Evolutionary conservation across 805 yeast species (phyloP).

Genomic region (Hanseniaspora clermontiae): DNA sequence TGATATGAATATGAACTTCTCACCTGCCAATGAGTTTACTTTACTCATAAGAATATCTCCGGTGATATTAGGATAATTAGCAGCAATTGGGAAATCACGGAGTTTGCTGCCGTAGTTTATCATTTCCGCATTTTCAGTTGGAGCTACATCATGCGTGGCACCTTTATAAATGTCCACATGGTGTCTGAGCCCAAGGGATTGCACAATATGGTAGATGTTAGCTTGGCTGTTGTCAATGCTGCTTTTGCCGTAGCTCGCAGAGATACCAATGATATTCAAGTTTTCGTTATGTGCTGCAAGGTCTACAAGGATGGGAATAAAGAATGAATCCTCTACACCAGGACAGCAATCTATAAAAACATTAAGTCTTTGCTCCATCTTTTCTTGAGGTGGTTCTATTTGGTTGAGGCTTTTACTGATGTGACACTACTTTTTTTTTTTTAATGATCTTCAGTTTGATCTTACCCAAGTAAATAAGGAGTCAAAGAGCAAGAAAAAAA

Average conservation of each 20-base stretch:
- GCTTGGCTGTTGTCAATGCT: constrained; percentile 26
- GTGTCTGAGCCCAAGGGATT: constrained; percentile 39
- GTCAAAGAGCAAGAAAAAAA: no score
- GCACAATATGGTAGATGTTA: constrained; percentile 40
- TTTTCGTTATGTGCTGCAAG: constrained; percentile 28
- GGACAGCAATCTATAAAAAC: constrained; percentile 89
- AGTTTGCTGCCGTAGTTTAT: no score
- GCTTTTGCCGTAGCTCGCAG: constrained; percentile 66
- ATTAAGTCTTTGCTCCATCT: constrained; percentile 32
- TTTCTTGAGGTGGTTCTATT: background rate
- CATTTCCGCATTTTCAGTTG: constrained; percentile 7
- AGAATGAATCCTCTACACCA: constrained; percentile 74
- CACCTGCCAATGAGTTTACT: constrained; percentile 17
- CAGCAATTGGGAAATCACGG: constrained; percentile 17
- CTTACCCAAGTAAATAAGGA: no score
- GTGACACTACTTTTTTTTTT: no score
- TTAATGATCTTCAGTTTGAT: no score
- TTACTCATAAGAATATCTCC: constrained; percentile 31
- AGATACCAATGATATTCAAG: constrained; percentile 43
- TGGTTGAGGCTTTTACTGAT: no score
- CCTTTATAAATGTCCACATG: constrained; percentile 59
- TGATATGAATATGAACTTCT: constrained; percentile 49
- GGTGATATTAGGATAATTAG: constrained; percentile 32
- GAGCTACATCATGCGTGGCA: constrained; percentile 22
- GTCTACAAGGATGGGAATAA: constrained; percentile 50